Base-by-base conservation (phyloP, 805 yeast genomes). In the Candida cerambycidarum region DNA sequence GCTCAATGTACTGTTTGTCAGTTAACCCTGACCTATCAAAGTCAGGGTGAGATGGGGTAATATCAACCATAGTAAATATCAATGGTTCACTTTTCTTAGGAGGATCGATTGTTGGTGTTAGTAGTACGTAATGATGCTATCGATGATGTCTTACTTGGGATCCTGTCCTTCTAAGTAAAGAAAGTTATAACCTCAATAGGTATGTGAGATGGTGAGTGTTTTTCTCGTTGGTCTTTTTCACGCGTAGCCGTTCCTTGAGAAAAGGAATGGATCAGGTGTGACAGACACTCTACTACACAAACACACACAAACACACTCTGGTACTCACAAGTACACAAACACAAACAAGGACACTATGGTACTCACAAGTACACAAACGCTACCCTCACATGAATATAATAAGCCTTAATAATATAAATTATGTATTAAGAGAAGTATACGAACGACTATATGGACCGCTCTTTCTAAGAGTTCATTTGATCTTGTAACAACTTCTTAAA, bases 21-120 rank as follows among this genome's bases (percentile, higher is more conserved):
- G 62, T 41, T 14, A 65, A 46, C 8, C 42, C 29, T 11, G 60
- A 53, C 31, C 71, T 47, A 45, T 69, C 68, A 41, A 69, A 69
- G 15, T 48, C 46, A 2, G 69, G 65, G 44, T 67, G 59, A 4
- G 71, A 66, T 3, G 75, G 73, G 5, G 59, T 46, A 12, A 50
- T 45, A 14, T 55, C 56, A 15, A 36, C 43, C 34, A 37, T 41
- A 12, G 7, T 25, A 5, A 25, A 25, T 16, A n/a, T 34, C 11
- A 24, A 25, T 25, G 29, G 29, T 25, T n/a, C n/a, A n/a, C n/a
- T n/a, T n/a, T n/a, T n/a, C n/a, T n/a, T n/a, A n/a, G n/a, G n/a
- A n/a, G n/a, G n/a, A n/a, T n/a, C n/a, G n/a, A n/a, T n/a, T n/a
- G n/a, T n/a, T 9, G 29, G n/a, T 30, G 12, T 14, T 14, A 30